Evolutionary conservation across 495 filamentous ascomycete species (phyloP), one percentile per base, ranked within the genome.

Genomic region (Durotheca rogersii): DNA sequence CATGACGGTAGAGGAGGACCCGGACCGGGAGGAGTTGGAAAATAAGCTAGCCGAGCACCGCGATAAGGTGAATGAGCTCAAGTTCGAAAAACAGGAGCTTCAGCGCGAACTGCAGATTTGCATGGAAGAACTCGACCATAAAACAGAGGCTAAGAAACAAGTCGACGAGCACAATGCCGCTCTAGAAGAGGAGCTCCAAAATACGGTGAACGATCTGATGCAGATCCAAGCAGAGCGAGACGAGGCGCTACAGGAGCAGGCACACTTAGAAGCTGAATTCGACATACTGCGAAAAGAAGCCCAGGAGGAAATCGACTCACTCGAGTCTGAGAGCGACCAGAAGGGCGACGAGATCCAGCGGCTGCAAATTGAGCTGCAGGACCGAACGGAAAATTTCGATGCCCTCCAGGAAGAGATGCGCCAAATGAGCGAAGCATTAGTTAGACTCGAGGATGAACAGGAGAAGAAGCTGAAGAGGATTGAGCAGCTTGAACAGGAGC

Each of bases 371-470:
- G 86, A 90, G 30, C 67, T 88, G 7, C 77, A 82, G 47, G 81
- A 87, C 51, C 78, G 83, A 37, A 83, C 82, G 6, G 91, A 97
- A 49, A 89, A 90, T 57, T 88, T 94, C 55, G 83, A 86, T 46
- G 84, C 85, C 4, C 65, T 97, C 21, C 90, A 96, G 53, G 81
- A 83, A 31, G 92, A 98, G 72, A 90, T 98, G 82, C 86, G 90
- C 38, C 84, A 85, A 42, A 84, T 95, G 58, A 90, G 85, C 53
- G 91, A 96, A 54, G 83, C 83, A 4, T 79, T 96, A 10, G 78
- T 96, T 27, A 73, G 85, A 39, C 76, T 97, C 0, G 93, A 96
- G 62, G 91, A 96, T 68, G 89, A 90, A 51, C 85, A 89, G 39
- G 83, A 85, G 44, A 77, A 73, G 51, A 81, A 86, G 63, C 58